Evolutionary conservation across 2,329 filamentous ascomycete genomes (phyloP), one percentile per base, ranked within the genome.

Genomic region (Penicillium sp.): DNA sequence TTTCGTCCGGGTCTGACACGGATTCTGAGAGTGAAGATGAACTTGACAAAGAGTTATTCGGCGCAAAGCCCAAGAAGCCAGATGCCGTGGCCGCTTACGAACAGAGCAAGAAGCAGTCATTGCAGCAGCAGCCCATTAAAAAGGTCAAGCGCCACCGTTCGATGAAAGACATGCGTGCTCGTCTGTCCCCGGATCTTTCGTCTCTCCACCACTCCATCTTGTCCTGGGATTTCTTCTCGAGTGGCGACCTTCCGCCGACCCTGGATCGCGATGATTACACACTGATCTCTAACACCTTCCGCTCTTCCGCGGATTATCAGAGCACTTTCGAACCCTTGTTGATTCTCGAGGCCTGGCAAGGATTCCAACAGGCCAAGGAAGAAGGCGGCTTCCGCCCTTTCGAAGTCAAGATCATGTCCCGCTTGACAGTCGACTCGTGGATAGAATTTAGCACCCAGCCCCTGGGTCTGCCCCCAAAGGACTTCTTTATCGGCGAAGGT

Each of bases 341-440:
- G 30, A 85, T 94, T 27, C 87, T 95, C 24, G 94, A 99, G 76
- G 92, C 92, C 27, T 99, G 94, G 94, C 89, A 95, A 67, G 89
- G 89, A 4, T 94, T 99, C 68, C 86, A 95, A 45, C 92, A 90
- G 44, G 83, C 89, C 18, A 92, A 92, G 68, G 90, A 96, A 64
- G 94, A 99, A 70, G 84, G 86, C 43, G 88, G 82, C 18, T 84
- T 85, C 57, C 90, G 87, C 66, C 78, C 89, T 0, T 95, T 96
- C 65, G 90, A 91, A 54, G 85, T 97, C 70, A 95, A 92, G 66
- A 83, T 99, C 47, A 82, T 89, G 44, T 95, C 88, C 64, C 88
- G 94, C 55, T 86, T 94, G 65, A 94, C 86, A 42, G 91, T 99
- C 10, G 94, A 99, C 72, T 88, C 87, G 45, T 97, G 95, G 64